Evolutionary conservation across 768 basidiomycete genomes (phyloP).

Genomic region (Calvatia gigantea): DNA sequence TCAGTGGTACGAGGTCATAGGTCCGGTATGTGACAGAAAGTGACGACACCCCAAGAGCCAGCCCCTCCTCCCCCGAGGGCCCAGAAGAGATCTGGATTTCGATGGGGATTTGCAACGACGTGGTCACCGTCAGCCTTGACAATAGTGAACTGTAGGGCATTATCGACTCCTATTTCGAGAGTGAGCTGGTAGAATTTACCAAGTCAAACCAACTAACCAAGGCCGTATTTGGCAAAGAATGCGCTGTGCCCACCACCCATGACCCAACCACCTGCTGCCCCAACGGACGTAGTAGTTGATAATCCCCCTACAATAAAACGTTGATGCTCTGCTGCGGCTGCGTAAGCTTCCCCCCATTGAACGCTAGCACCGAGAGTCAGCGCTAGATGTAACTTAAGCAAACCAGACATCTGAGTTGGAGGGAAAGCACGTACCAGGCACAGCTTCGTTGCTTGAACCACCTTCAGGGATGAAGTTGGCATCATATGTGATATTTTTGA

Average conservation of each 20-base stretch:
- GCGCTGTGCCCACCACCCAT: constrained; percentile 42
- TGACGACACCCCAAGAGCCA: constrained; percentile 22
- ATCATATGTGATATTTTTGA: no score
- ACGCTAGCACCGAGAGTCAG: constrained; percentile 31
- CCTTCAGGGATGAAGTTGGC: no score
- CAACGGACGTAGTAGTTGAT: constrained; percentile 30
- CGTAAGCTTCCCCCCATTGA: constrained; percentile 35
- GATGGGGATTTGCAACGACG: constrained; percentile 31
- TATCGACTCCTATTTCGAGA: constrained; percentile 41
- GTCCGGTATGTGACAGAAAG: constrained; percentile 16
- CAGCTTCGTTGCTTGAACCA: no score
- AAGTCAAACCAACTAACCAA: constrained; percentile 28
- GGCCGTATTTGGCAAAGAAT: constrained; percentile 32
- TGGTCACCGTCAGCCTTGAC: constrained; percentile 35
- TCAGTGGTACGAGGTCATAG: constrained; percentile 29
- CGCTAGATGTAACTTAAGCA: no score
- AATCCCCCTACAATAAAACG: constrained; percentile 37
- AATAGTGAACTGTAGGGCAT: constrained; percentile 35
- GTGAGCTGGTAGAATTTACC: no score
- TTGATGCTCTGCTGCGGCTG: constrained; percentile 23
- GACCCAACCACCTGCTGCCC: constrained; percentile 40
- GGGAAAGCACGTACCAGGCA: no score
- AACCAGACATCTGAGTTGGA: no score
- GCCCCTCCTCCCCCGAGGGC: constrained; percentile 37
- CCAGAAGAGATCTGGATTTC: constrained; percentile 43